Percentiles rank a stretch among this genome's conserved stretches.
Evolutionary conservation across 176 grass and related monocot species (phyloP).

Genomic region (Ensete glaucum): DNA sequence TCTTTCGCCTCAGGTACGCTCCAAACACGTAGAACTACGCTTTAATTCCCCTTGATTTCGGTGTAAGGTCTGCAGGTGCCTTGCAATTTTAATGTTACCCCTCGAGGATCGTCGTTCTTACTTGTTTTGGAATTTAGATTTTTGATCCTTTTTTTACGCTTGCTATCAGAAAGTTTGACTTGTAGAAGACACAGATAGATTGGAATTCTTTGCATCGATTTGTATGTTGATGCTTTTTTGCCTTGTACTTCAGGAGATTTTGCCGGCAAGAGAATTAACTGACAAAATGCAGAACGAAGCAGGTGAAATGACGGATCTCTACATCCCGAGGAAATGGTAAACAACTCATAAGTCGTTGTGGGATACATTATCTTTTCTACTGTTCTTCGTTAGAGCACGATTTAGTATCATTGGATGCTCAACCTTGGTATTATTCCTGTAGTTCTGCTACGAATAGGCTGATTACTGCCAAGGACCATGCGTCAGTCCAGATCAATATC

Average conservation of each 20-base stretch:
- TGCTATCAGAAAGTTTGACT: no score
- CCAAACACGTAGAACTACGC: neutral
- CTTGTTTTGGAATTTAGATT: no score
- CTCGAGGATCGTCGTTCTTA: neutral
- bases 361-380: neutral
- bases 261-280: neutral
- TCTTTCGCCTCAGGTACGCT: neutral
- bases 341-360: neutral
- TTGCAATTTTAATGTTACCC: neutral
- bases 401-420: no score
- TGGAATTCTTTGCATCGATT: no score
- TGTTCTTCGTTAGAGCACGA: neutral
- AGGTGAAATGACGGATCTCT: conserved; percentile 11
- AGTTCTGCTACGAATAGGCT: conserved; percentile 15
- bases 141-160: no score
- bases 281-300: conserved; percentile 14
- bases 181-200: no score
- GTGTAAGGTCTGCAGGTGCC: neutral
- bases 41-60: neutral
- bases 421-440: conserved; percentile 1
- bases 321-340: conserved; percentile 17
- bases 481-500: conserved; percentile 12
- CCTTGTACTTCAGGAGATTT: no score
- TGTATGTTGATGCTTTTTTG: no score
- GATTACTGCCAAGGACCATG: conserved; percentile 12